Evolutionary conservation across 2,329 filamentous ascomycete genomes (phyloP), one percentile per base, ranked within the genome.

Genomic region (Pseudodiploospora longispora): DNA sequence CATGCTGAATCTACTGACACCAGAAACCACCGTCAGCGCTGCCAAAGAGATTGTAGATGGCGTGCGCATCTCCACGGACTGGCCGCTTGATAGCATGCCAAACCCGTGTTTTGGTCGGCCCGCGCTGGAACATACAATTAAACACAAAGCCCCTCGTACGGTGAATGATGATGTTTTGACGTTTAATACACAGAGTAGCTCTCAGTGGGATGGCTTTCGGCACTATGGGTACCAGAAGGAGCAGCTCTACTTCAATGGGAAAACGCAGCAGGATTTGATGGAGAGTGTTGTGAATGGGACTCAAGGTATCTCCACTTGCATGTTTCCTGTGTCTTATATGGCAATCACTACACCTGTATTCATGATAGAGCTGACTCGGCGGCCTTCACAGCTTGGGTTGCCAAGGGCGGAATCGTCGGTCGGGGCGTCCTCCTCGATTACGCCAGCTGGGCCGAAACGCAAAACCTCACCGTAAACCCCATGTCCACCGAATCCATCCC

Each of bases 381-480:
- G 10, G 6, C 8, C 4, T 34, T 10, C 8, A 34, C 27, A 57
- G 54, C 49, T 10, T 58, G 52, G 55, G 53, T 55, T 3, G 50
- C 69, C 51, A 62, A 39, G 2, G 71, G 63, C 2, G 70, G 71
- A 32, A 65, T 77, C 6, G 69, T 69, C 2, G 73, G 72, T 3
- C 66, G 74, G 1, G 73, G 72, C 19, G 62, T 77, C 3, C 59
- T 78, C 0, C 57, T 77, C 0, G 78, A 82, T 55, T 80, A 72
- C 43, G 68, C 65, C 6, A 55, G 64, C 1, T 76, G 67, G 63
- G 67, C 68, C 8, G 57, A 67, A 27, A 52, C 50, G 1, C 59
- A 68, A 10, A 57, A 58, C 8, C 52, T 65, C 19, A n/a, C 52
- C 3, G 50, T 69, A n/a, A 60, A 64, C 1, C 56, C 64, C 3